phyloP scores from a whole-genome alignment of 2,329 filamentous ascomycete genomes.

The Scedosporium aurantiacum region DNA sequence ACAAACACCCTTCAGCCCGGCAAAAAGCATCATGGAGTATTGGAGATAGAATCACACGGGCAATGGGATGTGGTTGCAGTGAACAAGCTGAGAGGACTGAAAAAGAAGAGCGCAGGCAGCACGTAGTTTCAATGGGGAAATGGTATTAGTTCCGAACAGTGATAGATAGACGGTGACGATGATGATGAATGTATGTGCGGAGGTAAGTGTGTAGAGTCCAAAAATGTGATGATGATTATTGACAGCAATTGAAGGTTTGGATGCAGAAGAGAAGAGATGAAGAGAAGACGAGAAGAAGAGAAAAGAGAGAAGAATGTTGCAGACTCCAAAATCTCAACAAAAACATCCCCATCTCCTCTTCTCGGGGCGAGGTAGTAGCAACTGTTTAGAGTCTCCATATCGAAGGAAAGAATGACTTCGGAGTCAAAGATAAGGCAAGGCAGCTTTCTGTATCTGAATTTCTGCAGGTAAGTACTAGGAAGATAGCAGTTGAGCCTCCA shows the following conservation, averaged over 20 bases:
- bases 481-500: no score
- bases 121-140: background rate
- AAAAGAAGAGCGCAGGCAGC: no score
- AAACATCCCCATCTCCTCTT: background rate
- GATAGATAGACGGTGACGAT: background rate
- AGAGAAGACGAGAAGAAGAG: background rate
- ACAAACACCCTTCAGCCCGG: background rate
- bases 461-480: no score
- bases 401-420: no score
- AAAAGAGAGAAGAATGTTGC: background rate
- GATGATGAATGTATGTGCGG: background rate
- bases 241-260: background rate
- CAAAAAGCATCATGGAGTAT: background rate
- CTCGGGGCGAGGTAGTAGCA: no score
- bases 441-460: no score
- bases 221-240: background rate
- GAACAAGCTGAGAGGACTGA: background rate
- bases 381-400: no score
- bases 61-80: background rate
- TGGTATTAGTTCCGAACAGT: background rate
- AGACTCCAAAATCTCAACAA: background rate
- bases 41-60: background rate
- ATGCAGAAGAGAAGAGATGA: background rate
- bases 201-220: constrained; percentile 1
- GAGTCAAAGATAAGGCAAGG: no score